Conservation (phyloP, 106 monocot genomes). For the Acorus calamus region DNA sequence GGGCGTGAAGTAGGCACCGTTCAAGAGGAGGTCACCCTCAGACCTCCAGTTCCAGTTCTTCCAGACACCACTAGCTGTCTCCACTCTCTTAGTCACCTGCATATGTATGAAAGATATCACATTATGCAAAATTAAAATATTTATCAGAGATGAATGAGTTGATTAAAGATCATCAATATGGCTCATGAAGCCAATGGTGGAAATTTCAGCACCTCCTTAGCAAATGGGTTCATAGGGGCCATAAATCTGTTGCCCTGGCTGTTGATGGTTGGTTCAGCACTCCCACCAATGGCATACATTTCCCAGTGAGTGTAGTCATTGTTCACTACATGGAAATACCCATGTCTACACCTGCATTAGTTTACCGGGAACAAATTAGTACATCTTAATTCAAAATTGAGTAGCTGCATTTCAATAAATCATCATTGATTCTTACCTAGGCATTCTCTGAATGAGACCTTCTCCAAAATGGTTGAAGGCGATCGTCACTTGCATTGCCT, state of each 20-base stretch:
- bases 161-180: no score
- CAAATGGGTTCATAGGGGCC: slow-evolving; percentile 30
- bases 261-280: slow-evolving; percentile 42
- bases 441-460: slow-evolving; percentile 49
- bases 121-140: no score
- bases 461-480: slow-evolving; percentile 52
- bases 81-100: slow-evolving; percentile 26
- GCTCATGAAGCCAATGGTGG: background rate
- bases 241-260: slow-evolving; percentile 46
- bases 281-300: slow-evolving; percentile 45
- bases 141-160: no score
- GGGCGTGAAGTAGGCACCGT: slow-evolving; percentile 27
- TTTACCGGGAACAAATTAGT: no score
- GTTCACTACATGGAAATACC: slow-evolving; percentile 52
- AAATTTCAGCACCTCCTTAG: slow-evolving; percentile 21
- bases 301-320: slow-evolving; percentile 51
- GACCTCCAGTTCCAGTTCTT: slow-evolving; percentile 11
- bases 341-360: slow-evolving; percentile 33
- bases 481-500: slow-evolving; percentile 43
- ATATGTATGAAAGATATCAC: no score
- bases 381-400: no score
- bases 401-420: no score
- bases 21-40: slow-evolving; percentile 3
- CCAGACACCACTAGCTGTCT: slow-evolving; percentile 2
- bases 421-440: slow-evolving; percentile 11